Evolutionary conservation across 345 rosid species (phyloP), one percentile per base, ranked within the genome.

Genomic region (Lepidium didymum): DNA sequence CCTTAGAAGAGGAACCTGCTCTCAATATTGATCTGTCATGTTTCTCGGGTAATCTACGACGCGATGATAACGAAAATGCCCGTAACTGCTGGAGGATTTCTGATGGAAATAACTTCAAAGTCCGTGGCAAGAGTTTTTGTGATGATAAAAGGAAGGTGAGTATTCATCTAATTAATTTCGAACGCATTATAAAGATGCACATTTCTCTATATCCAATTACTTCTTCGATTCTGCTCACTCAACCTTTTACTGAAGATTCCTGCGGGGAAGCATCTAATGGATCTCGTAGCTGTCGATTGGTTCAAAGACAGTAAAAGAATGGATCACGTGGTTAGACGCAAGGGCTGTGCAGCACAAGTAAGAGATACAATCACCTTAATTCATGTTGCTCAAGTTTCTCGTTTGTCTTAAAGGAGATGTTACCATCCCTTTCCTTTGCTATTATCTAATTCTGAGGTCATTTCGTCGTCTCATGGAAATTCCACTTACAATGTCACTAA

Each of bases 221-320:
- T n/a, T n/a, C n/a, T n/a, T n/a, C 1, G 19, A 19, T 65, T 51
- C 38, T 77, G 10, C 52, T 81, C 42, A 45, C 42, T 56, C 54
- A 29, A 58, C 56, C 40, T 69, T 79, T 67, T 64, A 49, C 37
- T 79, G 80, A 79, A 95, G 99, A 81, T 84, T 76, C 90, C 93
- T 74, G 97, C 96, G 1, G 97, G 96, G 75, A 95, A 91, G 73
- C 97, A 84, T 78, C 81, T 89, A 53, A 85, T 91, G 99, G 97
- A 95, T 82, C 99, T 95, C 10, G 96, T 95, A 56, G 97, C 99
- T 44, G 97, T 95, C 38, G 99, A 95, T 79, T 95, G 99, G 99
- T 95, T 89, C 81, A 95, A 95, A 79, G 97, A 91, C 71, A 78
- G 86, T 23, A 95, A 86, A 85, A 85, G 94, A 82, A 91, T 95